Percentiles rank a stretch among this genome's conserved stretches.
Evolutionary conservation across 2,329 filamentous ascomycete genomes (phyloP).

Genomic region (Cordyceps fumosorosea): DNA sequence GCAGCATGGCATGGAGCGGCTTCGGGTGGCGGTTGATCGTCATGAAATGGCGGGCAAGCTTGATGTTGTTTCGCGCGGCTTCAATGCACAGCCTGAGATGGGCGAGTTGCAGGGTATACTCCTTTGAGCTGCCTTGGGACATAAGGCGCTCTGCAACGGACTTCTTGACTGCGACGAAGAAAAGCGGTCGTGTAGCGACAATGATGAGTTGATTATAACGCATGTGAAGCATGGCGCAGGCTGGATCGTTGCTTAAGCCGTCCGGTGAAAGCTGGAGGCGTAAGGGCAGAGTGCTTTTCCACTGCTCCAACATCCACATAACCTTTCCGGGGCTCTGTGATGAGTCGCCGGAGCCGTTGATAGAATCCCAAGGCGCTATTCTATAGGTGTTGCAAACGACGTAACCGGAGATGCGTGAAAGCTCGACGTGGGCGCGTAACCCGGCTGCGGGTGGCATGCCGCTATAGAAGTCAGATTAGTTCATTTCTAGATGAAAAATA

Average conservation of each 20-base stretch:
- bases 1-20: constrained; percentile 38
- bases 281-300: constrained; percentile 32
- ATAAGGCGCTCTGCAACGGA: constrained; percentile 36
- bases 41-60: constrained; percentile 35
- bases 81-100: constrained; percentile 14
- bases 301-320: constrained; percentile 35
- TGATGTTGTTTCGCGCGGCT: constrained; percentile 37
- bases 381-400: constrained; percentile 42
- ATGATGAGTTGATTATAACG: constrained; percentile 44
- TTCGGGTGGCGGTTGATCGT: constrained; percentile 31
- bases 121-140: constrained; percentile 20
- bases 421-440: constrained; percentile 38
- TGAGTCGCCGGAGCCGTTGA: constrained; percentile 18
- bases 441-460: constrained; percentile 38
- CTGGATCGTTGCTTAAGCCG: constrained; percentile 33
- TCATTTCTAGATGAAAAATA: not conserved
- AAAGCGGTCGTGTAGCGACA: constrained; percentile 40
- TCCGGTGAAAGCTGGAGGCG: constrained; percentile 31
- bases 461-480: constrained; percentile 20
- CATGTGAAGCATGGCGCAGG: constrained; percentile 42
- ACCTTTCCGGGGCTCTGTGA: constrained; percentile 32
- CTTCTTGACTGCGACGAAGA: constrained; percentile 41
- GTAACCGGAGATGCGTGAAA: constrained; percentile 41
- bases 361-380: constrained; percentile 26
- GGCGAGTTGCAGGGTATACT: constrained; percentile 17